Evolutionary conservation across 345 rosid species (phyloP), one percentile per base, ranked within the genome.

Genomic region (Eutrema yunnanense): DNA sequence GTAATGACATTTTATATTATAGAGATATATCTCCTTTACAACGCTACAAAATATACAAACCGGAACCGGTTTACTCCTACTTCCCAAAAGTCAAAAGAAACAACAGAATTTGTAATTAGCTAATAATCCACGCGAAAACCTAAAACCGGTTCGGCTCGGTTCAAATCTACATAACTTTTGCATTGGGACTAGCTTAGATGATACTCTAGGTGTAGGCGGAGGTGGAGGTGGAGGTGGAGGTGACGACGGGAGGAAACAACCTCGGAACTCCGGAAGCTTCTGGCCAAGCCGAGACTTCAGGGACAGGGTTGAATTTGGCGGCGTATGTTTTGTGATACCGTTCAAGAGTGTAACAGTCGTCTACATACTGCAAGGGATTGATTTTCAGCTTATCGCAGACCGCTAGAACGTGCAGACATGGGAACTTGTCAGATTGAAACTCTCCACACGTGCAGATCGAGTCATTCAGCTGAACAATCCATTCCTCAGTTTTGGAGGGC

Each of bases 221-320:
- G 32, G 32, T 4, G 32, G 32, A 29, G 32, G 32, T 4, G 32
- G 3, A 29, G 32, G 32, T 29, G 32, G 4, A 29, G 32, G 32
- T 29, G 32, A 29, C 30, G 52, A 16, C 29, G 1, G 65, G 73
- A 13, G 73, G 57, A 1, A 71, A 49, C 74, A 71, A 14, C 48
- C 12, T 71, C 3, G 59, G 74, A 38, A 59, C 30, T 59, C 59
- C 67, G 1, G 67, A 9, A 48, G 59, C 41, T 59, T 71, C 74
- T 0, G 67, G 50, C 74, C 74, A 71, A 27, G 51, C 29, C 4
- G 59, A 59, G 7, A 71, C 0, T 0, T 71, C 33, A 11, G 41
- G 50, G 10, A 71, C 67, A 26, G 59, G 42, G 59, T 6, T 9
- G 5, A 71, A 59, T 0, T 3, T 27, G 4, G 51, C 59, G 0